Percentiles rank a stretch among this genome's conserved stretches.
These are phyloP conservation scores for Citrus sinensis DNA, from an alignment of 345 rosid species.

Conservation along the genomic window DNA sequence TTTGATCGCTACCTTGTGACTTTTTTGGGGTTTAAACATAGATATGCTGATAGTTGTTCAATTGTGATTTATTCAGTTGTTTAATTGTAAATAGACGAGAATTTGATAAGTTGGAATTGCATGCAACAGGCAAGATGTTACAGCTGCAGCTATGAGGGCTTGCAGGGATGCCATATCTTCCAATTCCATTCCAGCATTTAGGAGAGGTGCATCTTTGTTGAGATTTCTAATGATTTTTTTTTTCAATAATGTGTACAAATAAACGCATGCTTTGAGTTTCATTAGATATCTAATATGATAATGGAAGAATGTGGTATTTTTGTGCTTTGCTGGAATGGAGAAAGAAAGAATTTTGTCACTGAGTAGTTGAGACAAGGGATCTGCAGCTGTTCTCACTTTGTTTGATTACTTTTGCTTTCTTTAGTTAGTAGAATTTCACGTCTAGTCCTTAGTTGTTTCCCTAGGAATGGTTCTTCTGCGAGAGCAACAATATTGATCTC, in stretches of 20 bases:
- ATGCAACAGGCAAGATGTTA: constrained; percentile 61
- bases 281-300: background rate
- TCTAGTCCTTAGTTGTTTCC: background rate
- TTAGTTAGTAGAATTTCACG: background rate
- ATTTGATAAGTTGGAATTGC: background rate
- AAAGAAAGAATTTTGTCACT: background rate
- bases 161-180: constrained; percentile 92
- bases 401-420: background rate
- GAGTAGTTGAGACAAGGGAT: background rate
- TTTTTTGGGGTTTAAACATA: background rate
- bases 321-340: background rate
- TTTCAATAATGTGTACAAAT: background rate
- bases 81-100: background rate
- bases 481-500: background rate
- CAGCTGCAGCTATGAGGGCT: constrained; percentile 84
- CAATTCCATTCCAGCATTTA: constrained; percentile 90
- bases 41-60: background rate
- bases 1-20: background rate
- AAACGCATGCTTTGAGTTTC: background rate
- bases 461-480: background rate
- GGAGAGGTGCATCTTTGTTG: constrained; percentile 45
- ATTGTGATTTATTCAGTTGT: background rate
- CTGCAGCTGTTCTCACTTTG: background rate
- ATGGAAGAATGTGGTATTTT: background rate
- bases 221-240: background rate